Evolutionary conservation across 257 asterid species (phyloP).

Genomic region (Ballota nigra): DNA sequence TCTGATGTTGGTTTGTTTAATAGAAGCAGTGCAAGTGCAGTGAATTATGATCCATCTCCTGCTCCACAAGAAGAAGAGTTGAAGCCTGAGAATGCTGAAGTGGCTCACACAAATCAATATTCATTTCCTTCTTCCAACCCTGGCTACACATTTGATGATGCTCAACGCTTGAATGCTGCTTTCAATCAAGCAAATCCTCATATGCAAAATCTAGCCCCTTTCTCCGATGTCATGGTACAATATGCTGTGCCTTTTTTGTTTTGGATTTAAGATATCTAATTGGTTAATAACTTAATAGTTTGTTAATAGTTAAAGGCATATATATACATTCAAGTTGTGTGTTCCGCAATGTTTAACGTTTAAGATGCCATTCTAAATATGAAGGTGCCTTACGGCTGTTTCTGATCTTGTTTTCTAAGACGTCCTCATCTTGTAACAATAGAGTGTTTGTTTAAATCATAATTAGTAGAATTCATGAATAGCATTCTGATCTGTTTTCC

Average conservation of each 20-base stretch:
- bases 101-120: conserved; percentile 62
- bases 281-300: neutral
- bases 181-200: conserved; percentile 54
- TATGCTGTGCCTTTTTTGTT: neutral
- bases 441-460: neutral
- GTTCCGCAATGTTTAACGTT: neutral
- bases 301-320: neutral
- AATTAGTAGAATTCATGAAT: neutral
- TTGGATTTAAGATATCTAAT: neutral
- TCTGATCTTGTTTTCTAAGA: neutral
- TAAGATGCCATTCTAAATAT: conserved; percentile 7
- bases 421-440: neutral
- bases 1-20: conserved; percentile 69
- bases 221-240: conserved; percentile 64
- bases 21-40: conserved; percentile 52
- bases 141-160: conserved; percentile 54
- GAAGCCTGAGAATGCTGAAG: conserved; percentile 67
- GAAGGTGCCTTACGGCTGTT: neutral
- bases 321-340: neutral
- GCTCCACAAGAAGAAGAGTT: conserved; percentile 63
- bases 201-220: conserved; percentile 53
- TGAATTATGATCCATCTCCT: conserved; percentile 57
- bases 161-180: conserved; percentile 48
- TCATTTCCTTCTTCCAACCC: conserved; percentile 57
- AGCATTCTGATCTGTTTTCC: neutral